phyloP scores from a whole-genome alignment of 768 basidiomycete species.

The Floccularia luteovirens region DNA sequence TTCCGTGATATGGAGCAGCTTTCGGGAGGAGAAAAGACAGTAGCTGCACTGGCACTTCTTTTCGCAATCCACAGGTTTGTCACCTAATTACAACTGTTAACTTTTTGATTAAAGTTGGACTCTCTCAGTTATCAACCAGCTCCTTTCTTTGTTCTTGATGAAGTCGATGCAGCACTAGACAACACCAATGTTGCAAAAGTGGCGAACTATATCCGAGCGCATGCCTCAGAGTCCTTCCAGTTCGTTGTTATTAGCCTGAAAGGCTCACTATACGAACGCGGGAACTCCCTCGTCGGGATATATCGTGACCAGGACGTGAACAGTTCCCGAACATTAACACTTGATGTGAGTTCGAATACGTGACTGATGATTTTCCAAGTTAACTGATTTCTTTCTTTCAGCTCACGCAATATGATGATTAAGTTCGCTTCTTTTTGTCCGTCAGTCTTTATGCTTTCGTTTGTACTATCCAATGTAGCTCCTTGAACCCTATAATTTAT shows the following conservation, averaged over 20 bases:
- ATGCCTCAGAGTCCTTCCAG: slow-evolving; percentile 82
- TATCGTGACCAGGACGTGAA: slow-evolving; percentile 93
- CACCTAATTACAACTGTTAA: background rate
- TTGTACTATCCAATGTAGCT: too few species aligned
- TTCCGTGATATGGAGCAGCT: slow-evolving; percentile 99
- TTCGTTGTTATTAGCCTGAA: slow-evolving; percentile 98
- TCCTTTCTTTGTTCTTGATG: slow-evolving; percentile 98
- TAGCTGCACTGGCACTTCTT: slow-evolving; percentile 91
- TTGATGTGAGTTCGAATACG: slow-evolving; percentile 57
- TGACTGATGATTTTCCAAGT: background rate
- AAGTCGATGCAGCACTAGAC: slow-evolving; percentile 95
- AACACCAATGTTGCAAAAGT: slow-evolving; percentile 98
- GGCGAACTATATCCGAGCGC: slow-evolving; percentile 84
- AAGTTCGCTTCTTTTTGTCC: slow-evolving; percentile 4
- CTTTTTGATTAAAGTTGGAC: background rate
- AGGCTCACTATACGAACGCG: slow-evolving; percentile 84
- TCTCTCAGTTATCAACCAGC: slow-evolving; percentile 80
- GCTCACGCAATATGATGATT: slow-evolving; percentile 62
- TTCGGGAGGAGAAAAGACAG: slow-evolving; percentile 97
- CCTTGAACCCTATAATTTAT: too few species aligned
- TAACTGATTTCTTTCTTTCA: slow-evolving; percentile 11
- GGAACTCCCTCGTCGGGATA: slow-evolving; percentile 87
- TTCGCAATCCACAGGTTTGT: slow-evolving; percentile 92
- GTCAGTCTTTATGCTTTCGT: background rate
- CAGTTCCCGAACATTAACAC: slow-evolving; percentile 83